A percentile compares a stretch with the other conserved stretches of the same genome.
Evolutionary conservation across 2,329 filamentous ascomycete genomes (phyloP).

Genomic region (Aspergillus spinulosporus): DNA sequence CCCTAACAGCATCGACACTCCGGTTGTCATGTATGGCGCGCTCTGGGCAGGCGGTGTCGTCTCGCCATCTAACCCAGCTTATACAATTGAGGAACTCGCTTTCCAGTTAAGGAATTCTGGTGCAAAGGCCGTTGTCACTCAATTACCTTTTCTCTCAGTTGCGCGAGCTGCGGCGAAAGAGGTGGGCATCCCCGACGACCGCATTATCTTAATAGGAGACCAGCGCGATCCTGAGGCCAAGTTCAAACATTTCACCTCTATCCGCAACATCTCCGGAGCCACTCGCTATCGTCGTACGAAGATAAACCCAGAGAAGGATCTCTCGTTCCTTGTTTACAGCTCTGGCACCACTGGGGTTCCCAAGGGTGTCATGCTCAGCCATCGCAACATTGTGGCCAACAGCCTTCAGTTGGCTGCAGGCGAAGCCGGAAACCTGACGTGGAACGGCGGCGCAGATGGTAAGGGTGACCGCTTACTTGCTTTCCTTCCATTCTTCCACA

Average conservation of each 20-base stretch:
- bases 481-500: conserved; percentile 86
- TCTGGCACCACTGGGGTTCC: conserved; percentile 88
- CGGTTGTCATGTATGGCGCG: conserved; percentile 72
- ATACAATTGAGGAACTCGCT: conserved; percentile 78
- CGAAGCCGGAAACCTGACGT: conserved; percentile 59
- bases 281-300: conserved; percentile 61
- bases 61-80: conserved; percentile 85
- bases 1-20: conserved; percentile 83
- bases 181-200: conserved; percentile 69
- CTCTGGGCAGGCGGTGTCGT: conserved; percentile 80
- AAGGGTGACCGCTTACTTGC: conserved; percentile 72
- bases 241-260: conserved; percentile 71
- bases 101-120: conserved; percentile 79
- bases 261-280: conserved; percentile 64
- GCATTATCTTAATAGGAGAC: conserved; percentile 73
- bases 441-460: conserved; percentile 60
- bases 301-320: conserved; percentile 67
- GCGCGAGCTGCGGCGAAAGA: conserved; percentile 67
- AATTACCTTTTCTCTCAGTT: conserved; percentile 63
- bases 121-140: conserved; percentile 74
- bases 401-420: conserved; percentile 55
- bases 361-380: conserved; percentile 86
- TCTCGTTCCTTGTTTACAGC: conserved; percentile 84
- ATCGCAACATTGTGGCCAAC: conserved; percentile 80
- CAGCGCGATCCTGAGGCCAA: conserved; percentile 55